Conservation (phyloP, 225 moss, liverwort and hornwort species). For the Thuidium tamariscinum region DNA sequence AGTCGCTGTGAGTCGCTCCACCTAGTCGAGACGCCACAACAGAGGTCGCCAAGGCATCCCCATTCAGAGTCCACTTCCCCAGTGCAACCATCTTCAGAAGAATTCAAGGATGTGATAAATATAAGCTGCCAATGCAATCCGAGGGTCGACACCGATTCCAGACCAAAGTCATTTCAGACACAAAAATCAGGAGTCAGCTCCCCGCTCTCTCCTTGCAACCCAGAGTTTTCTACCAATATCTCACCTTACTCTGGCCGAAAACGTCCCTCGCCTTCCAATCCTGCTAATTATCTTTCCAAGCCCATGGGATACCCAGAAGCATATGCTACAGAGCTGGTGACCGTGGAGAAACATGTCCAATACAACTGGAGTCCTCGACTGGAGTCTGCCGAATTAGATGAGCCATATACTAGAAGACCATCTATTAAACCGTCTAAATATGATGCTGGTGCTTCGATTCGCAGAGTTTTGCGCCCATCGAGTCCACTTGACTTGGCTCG, state of each 20-base stretch:
- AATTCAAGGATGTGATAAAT: neutral
- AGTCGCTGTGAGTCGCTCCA: slow-evolving; percentile 10
- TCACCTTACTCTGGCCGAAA: neutral
- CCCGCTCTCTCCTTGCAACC: neutral
- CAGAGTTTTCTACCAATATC: neutral
- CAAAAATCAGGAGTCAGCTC: slow-evolving; percentile 5
- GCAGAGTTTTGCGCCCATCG: slow-evolving; percentile 1
- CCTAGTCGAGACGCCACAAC: slow-evolving; percentile 9
- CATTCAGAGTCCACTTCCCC: slow-evolving; percentile 9
- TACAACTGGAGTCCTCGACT: neutral
- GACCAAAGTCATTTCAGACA: neutral
- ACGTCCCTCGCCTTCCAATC: neutral
- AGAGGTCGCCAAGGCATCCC: neutral
- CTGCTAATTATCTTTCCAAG: neutral
- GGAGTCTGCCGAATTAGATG: neutral
- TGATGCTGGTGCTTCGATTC: neutral
- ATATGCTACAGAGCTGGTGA: slow-evolving; percentile 23
- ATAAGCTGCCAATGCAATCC: slow-evolving; percentile 25
- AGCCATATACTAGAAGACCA: neutral
- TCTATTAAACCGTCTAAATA: neutral
- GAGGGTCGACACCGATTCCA: neutral
- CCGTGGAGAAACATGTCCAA: slow-evolving; percentile 4
- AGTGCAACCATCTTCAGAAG: neutral
- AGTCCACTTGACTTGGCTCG: slow-evolving; percentile 7
- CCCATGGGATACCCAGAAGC: neutral